Base-by-base conservation (phyloP, 164 flowering plant genomes). In the Vitis rupestris region DNA sequence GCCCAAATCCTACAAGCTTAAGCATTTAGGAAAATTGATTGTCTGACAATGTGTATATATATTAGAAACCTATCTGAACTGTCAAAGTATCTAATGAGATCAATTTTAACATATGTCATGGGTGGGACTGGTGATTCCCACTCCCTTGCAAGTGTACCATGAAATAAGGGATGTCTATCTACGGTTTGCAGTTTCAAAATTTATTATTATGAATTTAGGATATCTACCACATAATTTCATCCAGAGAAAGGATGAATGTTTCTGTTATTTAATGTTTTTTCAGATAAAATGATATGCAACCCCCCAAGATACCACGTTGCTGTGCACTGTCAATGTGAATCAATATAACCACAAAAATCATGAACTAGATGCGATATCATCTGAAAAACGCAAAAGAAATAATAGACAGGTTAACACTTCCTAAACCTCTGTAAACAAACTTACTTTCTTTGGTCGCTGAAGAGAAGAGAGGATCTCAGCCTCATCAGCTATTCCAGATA, bases 381-480 rank as follows among this genome's bases (percentile, higher is more conserved):
- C 7, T 37, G 44, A 37, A 37, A 37, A 37, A 37, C 0, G 44
- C 44, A 37, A 37, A 37, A 37, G 44, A 37, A 37, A 37, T 37
- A 37, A 3, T 37, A 37, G 44, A 37, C 44, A 37, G 23, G 8
- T 29, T 15, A 51, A 19, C 8, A 49, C 27, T 8, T 12, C n/a
- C 0, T 2, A 59, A 63, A 13, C 47, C 44, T n/a, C 51, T 16
- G 11, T n/a, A 12, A 13, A 55, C 9, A 23, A 53, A 68, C 79
- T 8, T 84, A 91, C 99, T 72, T 96, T 96, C 75, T 96, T 96
- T 30, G 99, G 99, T 23, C 90, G 83, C 81, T 96, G 99, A 81
- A 96, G 97, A 65, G 99, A 96, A 50, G 99, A 89, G 73, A 96
- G 97, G 72, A 96, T 92, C 78, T 96, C 99, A 50, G 98, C 98